Evolutionary conservation across 2,329 filamentous ascomycete species (phyloP).

Genomic region (Emmonsia crescens): DNA sequence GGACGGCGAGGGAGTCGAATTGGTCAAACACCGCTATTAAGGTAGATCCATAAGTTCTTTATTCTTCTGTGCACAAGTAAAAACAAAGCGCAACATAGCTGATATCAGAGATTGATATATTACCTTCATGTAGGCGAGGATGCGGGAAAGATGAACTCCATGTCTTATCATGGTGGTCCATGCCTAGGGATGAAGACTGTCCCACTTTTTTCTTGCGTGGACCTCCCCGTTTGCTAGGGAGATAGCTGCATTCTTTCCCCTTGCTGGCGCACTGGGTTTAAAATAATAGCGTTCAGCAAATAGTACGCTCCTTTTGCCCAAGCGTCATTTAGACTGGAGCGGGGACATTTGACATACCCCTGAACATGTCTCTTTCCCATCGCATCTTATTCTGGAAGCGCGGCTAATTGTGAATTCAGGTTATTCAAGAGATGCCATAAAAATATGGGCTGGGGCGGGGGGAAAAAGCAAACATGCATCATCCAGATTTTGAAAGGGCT

Average conservation of each 20-base stretch:
- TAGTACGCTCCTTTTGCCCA: not conserved
- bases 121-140: slow-evolving; percentile 14
- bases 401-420: slow-evolving; percentile 21
- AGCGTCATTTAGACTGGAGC: slow-evolving; percentile 8
- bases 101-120: not conserved
- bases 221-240: slow-evolving; percentile 36
- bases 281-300: not conserved
- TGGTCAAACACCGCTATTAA: slow-evolving; percentile 29
- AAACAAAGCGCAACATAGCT: not conserved
- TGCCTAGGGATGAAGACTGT: slow-evolving; percentile 3
- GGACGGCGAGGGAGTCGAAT: slow-evolving; percentile 31
- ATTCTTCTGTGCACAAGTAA: not conserved
- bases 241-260: slow-evolving; percentile 31
- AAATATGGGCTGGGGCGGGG: not conserved
- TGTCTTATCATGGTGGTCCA: slow-evolving; percentile 4
- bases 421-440: slow-evolving; percentile 5
- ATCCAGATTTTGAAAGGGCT: not conserved
- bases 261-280: slow-evolving; percentile 28
- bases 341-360: slow-evolving; percentile 24
- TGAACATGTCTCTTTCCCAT: slow-evolving; percentile 34
- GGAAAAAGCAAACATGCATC: slow-evolving; percentile 5
- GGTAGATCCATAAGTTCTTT: slow-evolving; percentile 9
- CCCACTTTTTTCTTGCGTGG: slow-evolving; percentile 30
- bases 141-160: slow-evolving; percentile 8
- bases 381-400: slow-evolving; percentile 34